These are phyloP conservation scores for Raphanus sativus DNA, from an alignment of 345 rosid genomes.

Conservation along the genomic window DNA sequence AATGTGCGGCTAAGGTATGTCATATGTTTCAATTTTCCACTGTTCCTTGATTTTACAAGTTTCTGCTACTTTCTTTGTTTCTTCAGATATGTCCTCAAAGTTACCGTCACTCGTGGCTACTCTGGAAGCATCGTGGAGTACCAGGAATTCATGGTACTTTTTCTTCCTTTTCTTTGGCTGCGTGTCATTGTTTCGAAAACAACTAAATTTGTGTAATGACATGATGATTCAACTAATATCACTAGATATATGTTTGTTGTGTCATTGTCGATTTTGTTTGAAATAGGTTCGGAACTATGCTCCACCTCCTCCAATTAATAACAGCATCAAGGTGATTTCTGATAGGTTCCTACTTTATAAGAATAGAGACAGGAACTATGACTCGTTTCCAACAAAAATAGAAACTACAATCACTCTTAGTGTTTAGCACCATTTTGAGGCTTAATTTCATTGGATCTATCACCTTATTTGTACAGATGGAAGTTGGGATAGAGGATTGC, in stretches of 20 bases:
- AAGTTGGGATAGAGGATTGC: conserved; percentile 99
- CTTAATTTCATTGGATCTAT: conserved; percentile 3
- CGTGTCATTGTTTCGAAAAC: neutral
- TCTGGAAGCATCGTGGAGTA: conserved; percentile 87
- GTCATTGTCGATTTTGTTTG: conserved; percentile 8
- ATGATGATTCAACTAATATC: neutral
- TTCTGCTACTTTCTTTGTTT: neutral
- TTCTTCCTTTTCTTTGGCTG: conserved; percentile 3
- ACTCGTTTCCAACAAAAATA: too few species aligned
- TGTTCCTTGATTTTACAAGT: neutral
- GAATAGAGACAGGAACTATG: neutral
- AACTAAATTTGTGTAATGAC: neutral
- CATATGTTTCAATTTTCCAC: neutral
- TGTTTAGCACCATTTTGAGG: neutral
- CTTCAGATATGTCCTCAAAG: conserved; percentile 86
- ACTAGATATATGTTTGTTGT: neutral
- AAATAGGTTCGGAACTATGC: conserved; percentile 79
- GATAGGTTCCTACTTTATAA: conserved; percentile 3
- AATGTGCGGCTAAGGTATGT: conserved; percentile 92
- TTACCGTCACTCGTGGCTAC: conserved; percentile 87
- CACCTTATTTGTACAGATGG: conserved; percentile 66
- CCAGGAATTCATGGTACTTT: conserved; percentile 80
- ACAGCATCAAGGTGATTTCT: conserved; percentile 83
- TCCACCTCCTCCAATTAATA: conserved; percentile 75
- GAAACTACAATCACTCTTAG: neutral